Base-by-base conservation (phyloP, 2,329 filamentous ascomycete genomes). In the Venturia carpophila region DNA sequence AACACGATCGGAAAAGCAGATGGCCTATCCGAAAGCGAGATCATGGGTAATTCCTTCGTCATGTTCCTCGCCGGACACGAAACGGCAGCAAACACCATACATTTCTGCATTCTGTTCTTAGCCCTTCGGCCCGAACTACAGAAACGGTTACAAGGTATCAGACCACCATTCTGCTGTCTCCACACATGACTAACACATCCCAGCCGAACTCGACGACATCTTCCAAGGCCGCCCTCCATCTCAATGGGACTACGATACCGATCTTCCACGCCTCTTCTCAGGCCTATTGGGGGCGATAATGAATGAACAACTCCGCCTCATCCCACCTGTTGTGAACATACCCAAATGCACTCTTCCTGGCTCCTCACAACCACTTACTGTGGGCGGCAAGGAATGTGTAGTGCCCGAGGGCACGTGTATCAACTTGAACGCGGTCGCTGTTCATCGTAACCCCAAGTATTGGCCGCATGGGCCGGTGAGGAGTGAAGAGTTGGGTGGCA, bases 61-160 rank as follows among this genome's bases (percentile, higher is more conserved):
- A 76, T 84, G 67, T 81, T 83, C 67, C 79, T 92, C 1, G 90
- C 90, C 0, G 90, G 90, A 15, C 89, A 94, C 74, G 90, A 94
- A 75, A 92, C 90, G 1, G 89, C 89, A 1, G 89, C 89, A 60
- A 91, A 90, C 73, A 83, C 84, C 4, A 79, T 92, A 47, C 87
- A 92, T 75, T 92, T 90, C 72, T 81, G 85, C 1, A 75, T 92
- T 4, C 72, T 91, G 43, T 82, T 85, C 69, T 81, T 93, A 6
- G 90, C 89, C 17, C 82, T 85, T 69, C 82, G 87, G 69, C 84
- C 85, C 6, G 75, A 78, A 1, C 82, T 82, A 0, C 90, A 94
- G 71, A 81, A 83, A 30, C 79, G 79, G 7, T 75, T 93, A 3
- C 90, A 93, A 69, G 77, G 79, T 60, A 89, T 91, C 17, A 67